phyloP scores from a whole-genome alignment of 1,284 basidiomycete species.

The Heliocybe sulcata region DNA sequence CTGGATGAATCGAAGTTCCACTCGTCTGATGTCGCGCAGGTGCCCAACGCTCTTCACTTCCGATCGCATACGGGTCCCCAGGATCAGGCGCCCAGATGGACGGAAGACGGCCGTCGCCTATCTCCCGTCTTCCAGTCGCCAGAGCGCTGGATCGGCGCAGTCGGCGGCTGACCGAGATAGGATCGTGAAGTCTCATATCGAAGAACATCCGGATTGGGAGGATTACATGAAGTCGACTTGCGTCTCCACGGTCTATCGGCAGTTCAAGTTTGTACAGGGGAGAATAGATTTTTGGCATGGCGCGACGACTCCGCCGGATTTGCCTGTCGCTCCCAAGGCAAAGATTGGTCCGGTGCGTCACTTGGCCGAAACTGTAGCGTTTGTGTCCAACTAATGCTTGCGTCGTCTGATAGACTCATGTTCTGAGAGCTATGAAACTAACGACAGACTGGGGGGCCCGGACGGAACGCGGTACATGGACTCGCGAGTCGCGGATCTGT shows the following conservation, averaged over 20 bases:
- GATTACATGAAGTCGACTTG: slow-evolving; percentile 34
- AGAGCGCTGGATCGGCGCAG: neutral
- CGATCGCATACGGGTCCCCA: no score
- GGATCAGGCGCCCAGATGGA: no score
- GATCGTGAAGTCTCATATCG: slow-evolving; percentile 28
- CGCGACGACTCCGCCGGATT: slow-evolving; percentile 27
- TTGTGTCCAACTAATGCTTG: neutral
- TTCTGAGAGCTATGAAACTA: slow-evolving; percentile 44
- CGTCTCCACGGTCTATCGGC: slow-evolving; percentile 33
- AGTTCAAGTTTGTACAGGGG: slow-evolving; percentile 38
- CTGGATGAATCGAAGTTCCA: no score
- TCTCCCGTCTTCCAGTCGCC: slow-evolving; percentile 9
- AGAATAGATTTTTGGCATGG: slow-evolving; percentile 35
- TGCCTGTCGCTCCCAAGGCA: slow-evolving; percentile 12
- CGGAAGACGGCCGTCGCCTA: no score
- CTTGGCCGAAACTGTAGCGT: slow-evolving; percentile 1
- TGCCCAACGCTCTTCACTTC: no score
- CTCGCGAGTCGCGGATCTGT: slow-evolving; percentile 38
- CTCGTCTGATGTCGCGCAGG: no score
- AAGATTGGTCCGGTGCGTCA: neutral
- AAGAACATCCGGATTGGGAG: slow-evolving; percentile 30
- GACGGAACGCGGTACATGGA: slow-evolving; percentile 43
- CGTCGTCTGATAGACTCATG: slow-evolving; percentile 37
- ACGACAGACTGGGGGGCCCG: slow-evolving; percentile 33
- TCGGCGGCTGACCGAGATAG: slow-evolving; percentile 26